Conservation (phyloP, 805 yeast genomes). For the Ogataea zsoltii region DNA sequence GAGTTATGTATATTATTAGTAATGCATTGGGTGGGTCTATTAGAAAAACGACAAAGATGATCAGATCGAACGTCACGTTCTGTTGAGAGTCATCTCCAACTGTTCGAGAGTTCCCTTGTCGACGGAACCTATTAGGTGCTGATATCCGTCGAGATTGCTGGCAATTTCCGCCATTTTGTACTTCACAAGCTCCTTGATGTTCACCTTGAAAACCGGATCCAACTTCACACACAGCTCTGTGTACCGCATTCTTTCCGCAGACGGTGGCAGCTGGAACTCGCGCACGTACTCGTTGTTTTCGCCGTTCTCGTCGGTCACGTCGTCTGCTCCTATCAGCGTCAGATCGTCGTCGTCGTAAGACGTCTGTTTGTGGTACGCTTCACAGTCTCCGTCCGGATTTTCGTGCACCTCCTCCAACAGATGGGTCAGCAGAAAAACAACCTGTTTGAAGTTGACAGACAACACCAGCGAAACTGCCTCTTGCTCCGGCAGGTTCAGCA, state of each 20-base stretch:
- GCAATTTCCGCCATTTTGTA: conserved; percentile 32
- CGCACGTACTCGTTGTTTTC: conserved; percentile 24
- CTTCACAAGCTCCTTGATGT: conserved; percentile 46
- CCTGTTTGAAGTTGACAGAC: conserved; percentile 27
- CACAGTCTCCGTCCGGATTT: conserved; percentile 53
- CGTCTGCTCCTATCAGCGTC: conserved; percentile 20
- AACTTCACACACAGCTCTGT: conserved; percentile 36
- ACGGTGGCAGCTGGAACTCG: conserved; percentile 31
- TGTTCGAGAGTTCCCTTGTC: conserved; percentile 34
- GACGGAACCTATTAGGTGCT: conserved; percentile 34
- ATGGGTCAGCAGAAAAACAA: conserved; percentile 31
- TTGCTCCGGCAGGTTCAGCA: conserved; percentile 26
- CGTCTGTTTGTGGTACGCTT: conserved; percentile 47
- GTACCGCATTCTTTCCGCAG: conserved; percentile 45
- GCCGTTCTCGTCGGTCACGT: not conserved
- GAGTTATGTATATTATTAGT: not conserved
- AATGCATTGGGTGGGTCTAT: not conserved
- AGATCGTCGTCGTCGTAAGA: conserved; percentile 39
- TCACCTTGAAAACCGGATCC: conserved; percentile 58
- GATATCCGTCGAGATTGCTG: conserved; percentile 35
- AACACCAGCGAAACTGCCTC: conserved; percentile 28
- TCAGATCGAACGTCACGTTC: too few relatives aligned
- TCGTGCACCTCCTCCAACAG: conserved; percentile 80
- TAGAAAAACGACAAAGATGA: too few relatives aligned
- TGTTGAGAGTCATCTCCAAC: conserved; percentile 27